Evolutionary conservation across 805 yeast genomes (phyloP).

Genomic region (Millerago galiae): DNA sequence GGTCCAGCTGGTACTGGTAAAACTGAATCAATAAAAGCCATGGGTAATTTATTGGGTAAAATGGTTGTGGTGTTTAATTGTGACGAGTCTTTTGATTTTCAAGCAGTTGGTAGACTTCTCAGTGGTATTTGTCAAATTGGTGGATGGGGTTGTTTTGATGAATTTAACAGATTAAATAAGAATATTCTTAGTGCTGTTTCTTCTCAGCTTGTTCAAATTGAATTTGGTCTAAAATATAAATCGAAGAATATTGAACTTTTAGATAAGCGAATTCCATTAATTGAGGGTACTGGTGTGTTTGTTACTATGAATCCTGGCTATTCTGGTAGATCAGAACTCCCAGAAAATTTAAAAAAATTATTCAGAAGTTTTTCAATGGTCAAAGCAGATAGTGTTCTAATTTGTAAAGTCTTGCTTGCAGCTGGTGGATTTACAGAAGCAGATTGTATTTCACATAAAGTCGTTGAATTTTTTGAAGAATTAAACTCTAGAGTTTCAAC

Average conservation of each 20-base stretch:
- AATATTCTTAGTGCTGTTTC: slow-evolving; percentile 79
- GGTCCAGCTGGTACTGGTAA: slow-evolving; percentile 99
- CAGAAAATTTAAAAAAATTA: slow-evolving; percentile 76
- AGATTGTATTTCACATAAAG: slow-evolving; percentile 32
- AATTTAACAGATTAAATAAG: slow-evolving; percentile 74
- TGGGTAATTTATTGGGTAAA: slow-evolving; percentile 73
- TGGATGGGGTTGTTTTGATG: slow-evolving; percentile 96
- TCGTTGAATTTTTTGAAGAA: slow-evolving; percentile 49
- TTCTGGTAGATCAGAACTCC: slow-evolving; percentile 74
- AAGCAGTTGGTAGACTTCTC: slow-evolving; percentile 69
- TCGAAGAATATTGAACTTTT: slow-evolving; percentile 31
- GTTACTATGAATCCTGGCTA: slow-evolving; percentile 90
- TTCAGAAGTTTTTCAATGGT: slow-evolving; percentile 74
- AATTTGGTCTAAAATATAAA: slow-evolving; percentile 37
- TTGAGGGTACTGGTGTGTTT: slow-evolving; percentile 61
- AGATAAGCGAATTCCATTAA: slow-evolving; percentile 34
- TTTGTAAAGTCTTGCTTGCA: slow-evolving; percentile 64
- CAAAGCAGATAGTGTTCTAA: slow-evolving; percentile 60
- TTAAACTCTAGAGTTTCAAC: slow-evolving; percentile 36
- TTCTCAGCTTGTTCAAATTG: slow-evolving; percentile 69
- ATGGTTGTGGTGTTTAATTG: slow-evolving; percentile 85
- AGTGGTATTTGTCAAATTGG: slow-evolving; percentile 78
- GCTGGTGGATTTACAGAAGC: slow-evolving; percentile 65
- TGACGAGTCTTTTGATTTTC: slow-evolving; percentile 82
- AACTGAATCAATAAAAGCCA: slow-evolving; percentile 82